Evolutionary conservation across 306 rosid genomes (phyloP).

Genomic region (Malus asiatica): DNA sequence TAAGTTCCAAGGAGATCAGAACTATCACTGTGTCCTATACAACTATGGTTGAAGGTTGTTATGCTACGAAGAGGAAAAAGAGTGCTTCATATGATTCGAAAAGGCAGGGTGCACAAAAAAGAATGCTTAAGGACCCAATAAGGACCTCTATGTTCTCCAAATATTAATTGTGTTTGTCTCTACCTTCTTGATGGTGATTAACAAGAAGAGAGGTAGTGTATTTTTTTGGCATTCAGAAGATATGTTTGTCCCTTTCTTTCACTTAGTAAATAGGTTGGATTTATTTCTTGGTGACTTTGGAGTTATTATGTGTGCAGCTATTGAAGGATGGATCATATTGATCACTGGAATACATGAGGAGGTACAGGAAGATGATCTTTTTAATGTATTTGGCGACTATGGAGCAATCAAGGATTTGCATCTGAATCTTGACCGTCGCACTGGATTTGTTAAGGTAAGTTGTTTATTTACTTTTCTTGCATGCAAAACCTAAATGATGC

Average conservation of each 20-base stretch:
- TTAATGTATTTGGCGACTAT: constrained; percentile 62
- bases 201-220: background rate
- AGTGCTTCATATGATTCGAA: background rate
- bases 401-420: constrained; percentile 74
- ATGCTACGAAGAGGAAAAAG: background rate
- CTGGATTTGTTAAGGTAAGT: constrained; percentile 68
- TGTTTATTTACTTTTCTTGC: background rate
- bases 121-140: background rate
- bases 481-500: background rate
- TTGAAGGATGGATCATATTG: constrained; percentile 83
- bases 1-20: background rate
- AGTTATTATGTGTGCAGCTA: constrained; percentile 32
- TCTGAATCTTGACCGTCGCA: constrained; percentile 70
- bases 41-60: background rate
- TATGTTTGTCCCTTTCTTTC: background rate
- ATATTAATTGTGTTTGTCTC: background rate
- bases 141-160: background rate
- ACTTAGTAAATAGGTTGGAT: background rate
- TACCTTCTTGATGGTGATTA: background rate
- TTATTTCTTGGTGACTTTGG: background rate
- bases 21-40: background rate
- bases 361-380: constrained; percentile 77
- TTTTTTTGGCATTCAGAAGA: background rate
- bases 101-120: background rate
- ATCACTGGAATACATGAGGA: constrained; percentile 73